Conservation (phyloP, 2,329 filamentous ascomycete genomes). For the Hypoxylon sp. region DNA sequence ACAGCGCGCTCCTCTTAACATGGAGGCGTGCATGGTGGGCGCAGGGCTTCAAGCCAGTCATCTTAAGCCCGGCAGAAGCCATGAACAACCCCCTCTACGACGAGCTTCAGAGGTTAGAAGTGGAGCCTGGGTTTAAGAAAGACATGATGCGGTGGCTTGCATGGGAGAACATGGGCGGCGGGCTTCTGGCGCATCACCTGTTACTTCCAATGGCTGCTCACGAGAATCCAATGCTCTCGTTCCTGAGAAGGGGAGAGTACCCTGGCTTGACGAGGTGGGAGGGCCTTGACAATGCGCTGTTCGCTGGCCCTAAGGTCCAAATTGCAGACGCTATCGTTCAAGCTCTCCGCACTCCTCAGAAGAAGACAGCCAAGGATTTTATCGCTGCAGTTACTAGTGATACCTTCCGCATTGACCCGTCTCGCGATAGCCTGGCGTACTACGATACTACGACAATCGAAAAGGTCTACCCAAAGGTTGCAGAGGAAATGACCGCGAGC, state of each 20-base stretch:
- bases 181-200: slow-evolving; percentile 82
- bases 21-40: slow-evolving; percentile 98
- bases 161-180: slow-evolving; percentile 91
- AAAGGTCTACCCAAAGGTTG: slow-evolving; percentile 74
- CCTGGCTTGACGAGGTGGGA: slow-evolving; percentile 80
- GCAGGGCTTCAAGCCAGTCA: slow-evolving; percentile 86
- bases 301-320: slow-evolving; percentile 74
- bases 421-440: slow-evolving; percentile 77
- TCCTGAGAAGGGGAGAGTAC: slow-evolving; percentile 80
- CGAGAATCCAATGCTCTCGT: slow-evolving; percentile 77
- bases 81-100: slow-evolving; percentile 84
- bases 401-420: slow-evolving; percentile 72
- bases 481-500: slow-evolving; percentile 68
- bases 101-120: slow-evolving; percentile 71
- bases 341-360: slow-evolving; percentile 66
- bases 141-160: slow-evolving; percentile 89
- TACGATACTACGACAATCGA: slow-evolving; percentile 75
- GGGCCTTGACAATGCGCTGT: slow-evolving; percentile 75
- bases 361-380: slow-evolving; percentile 71
- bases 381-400: slow-evolving; percentile 69
- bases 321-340: slow-evolving; percentile 73
- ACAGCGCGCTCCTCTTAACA: slow-evolving; percentile 81
- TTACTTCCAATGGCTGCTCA: slow-evolving; percentile 84
- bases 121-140: slow-evolving; percentile 71
- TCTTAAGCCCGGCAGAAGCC: slow-evolving; percentile 83